Conservation (phyloP, 805 yeast species). For the Schwanniomyces sp. region DNA sequence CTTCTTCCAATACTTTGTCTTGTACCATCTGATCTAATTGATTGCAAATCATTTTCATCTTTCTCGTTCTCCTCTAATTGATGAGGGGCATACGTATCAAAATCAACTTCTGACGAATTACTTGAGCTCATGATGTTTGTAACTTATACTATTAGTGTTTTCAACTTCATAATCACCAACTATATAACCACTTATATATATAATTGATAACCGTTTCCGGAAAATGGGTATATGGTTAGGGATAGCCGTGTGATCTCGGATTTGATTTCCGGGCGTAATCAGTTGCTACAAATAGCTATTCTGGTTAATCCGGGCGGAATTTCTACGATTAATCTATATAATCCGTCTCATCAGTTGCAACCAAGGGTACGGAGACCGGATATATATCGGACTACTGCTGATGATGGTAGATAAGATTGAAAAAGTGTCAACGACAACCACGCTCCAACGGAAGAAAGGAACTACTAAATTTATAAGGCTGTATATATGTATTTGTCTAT, state of each 20-base stretch:
- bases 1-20: constrained; percentile 2
- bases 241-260: neutral
- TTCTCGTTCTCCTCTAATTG: neutral
- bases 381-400: neutral
- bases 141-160: neutral
- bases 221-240: neutral
- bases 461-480: no score
- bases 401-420: neutral
- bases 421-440: neutral
- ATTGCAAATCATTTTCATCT: constrained; percentile 38
- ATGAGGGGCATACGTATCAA: neutral
- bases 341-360: neutral
- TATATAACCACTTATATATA: neutral
- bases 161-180: neutral
- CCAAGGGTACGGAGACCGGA: neutral
- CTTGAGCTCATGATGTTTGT: neutral
- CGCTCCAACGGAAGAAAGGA: neutral
- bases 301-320: neutral
- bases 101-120: neutral
- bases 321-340: neutral
- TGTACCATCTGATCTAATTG: constrained; percentile 33
- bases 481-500: neutral
- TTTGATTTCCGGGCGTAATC: neutral
- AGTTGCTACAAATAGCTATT: neutral
- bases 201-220: neutral